These are phyloP conservation scores for Aspergillus sp. DNA, from an alignment of 2,329 filamentous ascomycete species.

Conservation along the genomic window DNA sequence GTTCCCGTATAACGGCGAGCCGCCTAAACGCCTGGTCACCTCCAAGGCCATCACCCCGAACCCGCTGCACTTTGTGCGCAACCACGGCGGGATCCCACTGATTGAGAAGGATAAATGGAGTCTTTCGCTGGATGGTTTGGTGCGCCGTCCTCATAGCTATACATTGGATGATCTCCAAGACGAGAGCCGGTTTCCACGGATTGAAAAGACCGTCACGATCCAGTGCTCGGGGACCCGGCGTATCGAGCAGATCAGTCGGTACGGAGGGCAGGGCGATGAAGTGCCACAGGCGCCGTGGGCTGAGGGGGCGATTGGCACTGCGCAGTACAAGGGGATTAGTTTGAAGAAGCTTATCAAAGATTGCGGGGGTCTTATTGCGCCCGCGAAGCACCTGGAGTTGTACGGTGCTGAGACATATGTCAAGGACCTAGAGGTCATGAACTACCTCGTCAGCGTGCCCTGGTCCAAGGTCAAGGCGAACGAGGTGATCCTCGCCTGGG, in stretches of 20 bases:
- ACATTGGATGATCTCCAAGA: neutral
- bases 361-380: neutral
- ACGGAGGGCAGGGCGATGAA: neutral
- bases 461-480: conserved; percentile 66
- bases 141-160: neutral
- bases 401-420: neutral
- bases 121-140: conserved; percentile 53
- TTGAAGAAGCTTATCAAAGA: neutral
- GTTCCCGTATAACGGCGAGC: neutral
- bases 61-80: conserved; percentile 65
- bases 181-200: neutral
- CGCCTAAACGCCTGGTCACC: neutral
- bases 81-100: conserved; percentile 69
- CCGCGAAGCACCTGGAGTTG: neutral
- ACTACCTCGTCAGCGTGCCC: conserved; percentile 61
- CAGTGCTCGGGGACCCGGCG: neutral
- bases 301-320: neutral
- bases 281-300: neutral
- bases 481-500: conserved; percentile 68
- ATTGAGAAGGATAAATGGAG: conserved; percentile 59
- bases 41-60: conserved; percentile 57
- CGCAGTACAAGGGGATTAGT: neutral
- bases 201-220: neutral
- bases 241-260: neutral
- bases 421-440: conserved; percentile 50